Base-by-base conservation (phyloP, 805 yeast species). In the Hanseniaspora lachancei region DNA sequence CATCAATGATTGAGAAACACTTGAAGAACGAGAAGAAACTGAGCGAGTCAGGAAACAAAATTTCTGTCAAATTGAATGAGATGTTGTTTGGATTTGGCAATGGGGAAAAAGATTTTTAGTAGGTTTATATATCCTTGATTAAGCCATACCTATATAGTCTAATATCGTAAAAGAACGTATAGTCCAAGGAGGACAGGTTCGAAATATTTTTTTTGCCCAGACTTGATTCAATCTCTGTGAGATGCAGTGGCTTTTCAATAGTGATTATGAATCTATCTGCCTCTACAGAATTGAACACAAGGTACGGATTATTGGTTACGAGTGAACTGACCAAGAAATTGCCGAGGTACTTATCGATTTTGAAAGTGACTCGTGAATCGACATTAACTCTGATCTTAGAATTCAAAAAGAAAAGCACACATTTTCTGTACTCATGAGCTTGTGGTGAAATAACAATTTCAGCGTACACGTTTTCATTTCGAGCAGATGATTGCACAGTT, bases 31-130 rank as follows among this genome's bases (percentile, higher is more conserved):
- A 44, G 27, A 52, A 29, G 20, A 43, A 52, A 27, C 16, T 27
- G 39, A 20, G 16, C 10, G 44, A 39, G 29, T 21, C 36, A 8
- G 27, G 44, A 20, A 49, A 49, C 20, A 53, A 29, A 21, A 34
- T 46, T 6, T 15, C 47, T 8, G 46, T 42, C n/a, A 53, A 53
- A 10, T n/a, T 53, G 9, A 53, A 53, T 29, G 47, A 44, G 13
- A 23, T 53, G n/a, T 39, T 53, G 29, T 53, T 53, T 53, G 56
- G 56, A 16, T 53, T 53, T 24, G 39, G 49, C 3, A 46, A 39
- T 53, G 50, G 50, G 2, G 56, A 39, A 5, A 46, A 29, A 41
- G 35, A 46, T 9, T 34, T 46, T 10, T 46, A 18, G 32, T 24
- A 8, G 16, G 21, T 10, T n/a, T 41, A 41, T 15, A 23, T 13